Conservation (phyloP, 176 grass and related monocot genomes). For the Carex cristatella region DNA sequence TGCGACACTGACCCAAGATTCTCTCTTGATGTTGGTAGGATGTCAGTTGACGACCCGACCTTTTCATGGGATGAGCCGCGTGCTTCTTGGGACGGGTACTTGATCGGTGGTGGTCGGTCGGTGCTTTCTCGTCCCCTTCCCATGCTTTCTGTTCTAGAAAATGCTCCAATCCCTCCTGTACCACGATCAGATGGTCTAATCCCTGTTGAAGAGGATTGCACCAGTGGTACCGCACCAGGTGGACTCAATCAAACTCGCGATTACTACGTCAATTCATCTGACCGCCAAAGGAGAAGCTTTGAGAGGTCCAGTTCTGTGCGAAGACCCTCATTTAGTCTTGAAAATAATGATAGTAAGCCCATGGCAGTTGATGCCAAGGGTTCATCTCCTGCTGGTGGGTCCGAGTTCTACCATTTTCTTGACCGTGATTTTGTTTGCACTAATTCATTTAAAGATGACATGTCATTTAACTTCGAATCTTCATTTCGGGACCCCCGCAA, state of each 20-base stretch:
- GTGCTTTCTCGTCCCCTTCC: slow-evolving; percentile 72
- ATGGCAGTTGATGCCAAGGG: slow-evolving; percentile 8
- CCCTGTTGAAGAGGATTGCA: slow-evolving; percentile 79
- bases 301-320: slow-evolving; percentile 66
- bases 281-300: slow-evolving; percentile 56
- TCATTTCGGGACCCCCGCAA: slow-evolving; percentile 44
- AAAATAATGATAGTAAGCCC: slow-evolving; percentile 39
- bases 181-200: slow-evolving; percentile 85
- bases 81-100: slow-evolving; percentile 94
- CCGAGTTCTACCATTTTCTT: slow-evolving; percentile 91
- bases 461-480: slow-evolving; percentile 81
- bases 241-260: slow-evolving; percentile 59
- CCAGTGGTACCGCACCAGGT: slow-evolving; percentile 39
- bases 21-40: slow-evolving; percentile 79
- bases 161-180: slow-evolving; percentile 45
- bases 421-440: slow-evolving; percentile 82
- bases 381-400: slow-evolving; percentile 54
- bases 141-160: slow-evolving; percentile 83
- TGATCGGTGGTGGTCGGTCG: slow-evolving; percentile 61
- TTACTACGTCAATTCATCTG: slow-evolving; percentile 76
- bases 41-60: slow-evolving; percentile 85
- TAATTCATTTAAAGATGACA: slow-evolving; percentile 81
- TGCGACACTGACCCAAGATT: slow-evolving; percentile 92
- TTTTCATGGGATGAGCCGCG: slow-evolving; percentile 91
- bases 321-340: slow-evolving; percentile 44